Conservation (phyloP, 768 basidiomycete genomes). For the Mycena kentingensis region DNA sequence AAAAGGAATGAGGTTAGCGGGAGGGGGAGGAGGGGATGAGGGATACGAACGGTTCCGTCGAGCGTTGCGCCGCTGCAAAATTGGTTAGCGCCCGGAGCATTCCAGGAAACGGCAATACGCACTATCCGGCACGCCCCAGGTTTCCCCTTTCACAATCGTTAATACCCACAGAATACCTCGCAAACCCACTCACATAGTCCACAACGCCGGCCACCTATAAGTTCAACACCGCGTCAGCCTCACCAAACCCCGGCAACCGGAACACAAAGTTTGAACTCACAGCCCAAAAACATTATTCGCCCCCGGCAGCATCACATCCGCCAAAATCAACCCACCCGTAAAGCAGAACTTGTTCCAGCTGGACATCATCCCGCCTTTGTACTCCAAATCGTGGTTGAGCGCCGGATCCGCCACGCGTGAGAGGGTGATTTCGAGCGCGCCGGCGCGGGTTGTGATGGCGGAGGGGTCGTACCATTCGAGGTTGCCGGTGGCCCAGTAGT, state of each 20-base stretch:
- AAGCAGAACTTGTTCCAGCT: slow-evolving; percentile 75
- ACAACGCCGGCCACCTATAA: slow-evolving; percentile 4
- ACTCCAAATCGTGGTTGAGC: slow-evolving; percentile 69
- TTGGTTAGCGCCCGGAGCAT: too few species aligned
- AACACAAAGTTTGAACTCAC: slow-evolving; percentile 61
- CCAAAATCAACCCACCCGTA: slow-evolving; percentile 72
- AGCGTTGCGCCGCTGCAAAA: slow-evolving; percentile 54
- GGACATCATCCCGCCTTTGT: slow-evolving; percentile 32
- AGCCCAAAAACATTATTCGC: slow-evolving; percentile 30
- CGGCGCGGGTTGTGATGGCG: slow-evolving; percentile 66
- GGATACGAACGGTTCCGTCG: slow-evolving; percentile 54
- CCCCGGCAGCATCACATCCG: slow-evolving; percentile 43
- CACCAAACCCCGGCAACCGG: slow-evolving; percentile 68
- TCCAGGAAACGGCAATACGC: too few species aligned
- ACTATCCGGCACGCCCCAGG: slow-evolving; percentile 52
- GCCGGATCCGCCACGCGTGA: slow-evolving; percentile 47
- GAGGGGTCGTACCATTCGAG: slow-evolving; percentile 53
- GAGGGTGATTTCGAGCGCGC: slow-evolving; percentile 71
- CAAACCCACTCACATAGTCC: slow-evolving; percentile 26
- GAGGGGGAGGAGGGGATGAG: slow-evolving; percentile 28
- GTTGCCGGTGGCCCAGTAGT: slow-evolving; percentile 63
- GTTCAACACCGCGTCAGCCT: slow-evolving; percentile 43
- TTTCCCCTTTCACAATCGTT: slow-evolving; percentile 9
- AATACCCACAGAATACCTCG: background rate
- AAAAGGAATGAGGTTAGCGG: background rate